Evolutionary conservation across 2,329 filamentous ascomycete species (phyloP).

Genomic region (Aspergillus awamori): DNA sequence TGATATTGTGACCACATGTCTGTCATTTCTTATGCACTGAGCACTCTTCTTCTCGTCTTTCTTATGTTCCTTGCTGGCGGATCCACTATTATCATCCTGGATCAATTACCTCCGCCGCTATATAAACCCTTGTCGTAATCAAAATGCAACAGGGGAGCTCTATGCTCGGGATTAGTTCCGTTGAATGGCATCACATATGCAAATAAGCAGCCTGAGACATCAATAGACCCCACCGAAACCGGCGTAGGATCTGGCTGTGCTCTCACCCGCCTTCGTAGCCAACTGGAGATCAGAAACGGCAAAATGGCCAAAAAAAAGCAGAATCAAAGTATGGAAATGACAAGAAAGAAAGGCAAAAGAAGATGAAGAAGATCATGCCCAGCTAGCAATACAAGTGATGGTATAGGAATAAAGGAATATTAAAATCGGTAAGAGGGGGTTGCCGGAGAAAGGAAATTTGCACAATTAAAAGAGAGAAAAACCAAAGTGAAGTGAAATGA

Average conservation of each 20-base stretch:
- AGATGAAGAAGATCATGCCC: conserved; percentile 37
- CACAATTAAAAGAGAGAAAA: conserved; percentile 27
- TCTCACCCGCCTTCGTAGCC: conserved; percentile 24
- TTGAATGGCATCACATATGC: conserved; percentile 32
- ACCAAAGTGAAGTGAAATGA: conserved; percentile 21
- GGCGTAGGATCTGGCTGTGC: conserved; percentile 28
- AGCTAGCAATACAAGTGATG: conserved; percentile 46
- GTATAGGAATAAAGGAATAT: conserved; percentile 33
- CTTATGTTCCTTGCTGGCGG: conserved; percentile 17
- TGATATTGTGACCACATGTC: conserved; percentile 14
- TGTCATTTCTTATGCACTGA: conserved; percentile 18
- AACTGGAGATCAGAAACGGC: conserved; percentile 25
- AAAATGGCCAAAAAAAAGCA: conserved; percentile 24
- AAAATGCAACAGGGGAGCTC: conserved; percentile 21
- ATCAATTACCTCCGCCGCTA: conserved; percentile 21
- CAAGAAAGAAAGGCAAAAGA: conserved; percentile 23
- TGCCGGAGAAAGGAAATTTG: conserved; percentile 30
- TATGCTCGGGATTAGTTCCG: conserved; percentile 25
- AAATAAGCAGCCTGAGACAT: conserved; percentile 26
- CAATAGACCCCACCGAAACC: conserved; percentile 28
- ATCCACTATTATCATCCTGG: conserved; percentile 15
- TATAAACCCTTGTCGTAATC: conserved; percentile 19
- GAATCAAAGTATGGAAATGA: conserved; percentile 24
- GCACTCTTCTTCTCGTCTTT: conserved; percentile 16
- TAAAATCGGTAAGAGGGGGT: conserved; percentile 33